A percentile compares a stretch with the other conserved stretches of the same genome.
Evolutionary conservation across 1,284 basidiomycete species (phyloP).

Genomic region (Tylopilus sp.): DNA sequence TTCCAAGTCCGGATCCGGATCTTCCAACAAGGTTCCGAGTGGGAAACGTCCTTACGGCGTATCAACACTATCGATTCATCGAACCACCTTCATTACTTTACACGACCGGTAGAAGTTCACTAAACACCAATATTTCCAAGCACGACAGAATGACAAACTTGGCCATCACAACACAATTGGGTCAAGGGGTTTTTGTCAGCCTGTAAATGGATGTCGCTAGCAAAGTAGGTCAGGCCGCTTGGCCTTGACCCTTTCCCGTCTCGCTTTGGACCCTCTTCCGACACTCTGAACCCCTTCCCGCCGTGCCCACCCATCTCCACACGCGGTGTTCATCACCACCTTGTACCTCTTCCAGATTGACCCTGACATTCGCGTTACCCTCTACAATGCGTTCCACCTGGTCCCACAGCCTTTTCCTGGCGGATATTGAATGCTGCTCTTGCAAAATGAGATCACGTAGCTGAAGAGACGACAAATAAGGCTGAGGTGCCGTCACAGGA

Average conservation of each 20-base stretch:
- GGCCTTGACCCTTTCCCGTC: conserved; percentile 31
- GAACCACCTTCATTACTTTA: conserved; percentile 27
- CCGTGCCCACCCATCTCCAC: conserved; percentile 77
- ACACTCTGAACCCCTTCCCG: conserved; percentile 37
- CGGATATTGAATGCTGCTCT: conserved; percentile 71
- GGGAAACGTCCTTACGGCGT: conserved; percentile 23
- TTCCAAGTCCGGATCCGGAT: conserved; percentile 35
- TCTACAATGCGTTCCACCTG: conserved; percentile 88
- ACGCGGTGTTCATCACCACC: conserved; percentile 88
- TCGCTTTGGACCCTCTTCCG: conserved; percentile 36
- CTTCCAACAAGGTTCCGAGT: conserved; percentile 36
- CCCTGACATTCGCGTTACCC: conserved; percentile 91
- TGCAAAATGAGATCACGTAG: conserved; percentile 88
- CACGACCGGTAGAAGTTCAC: conserved; percentile 27
- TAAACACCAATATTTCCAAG: conserved; percentile 23
- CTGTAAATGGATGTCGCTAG: conserved; percentile 12
- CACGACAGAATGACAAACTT: conserved; percentile 12
- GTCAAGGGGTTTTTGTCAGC: conserved; percentile 31
- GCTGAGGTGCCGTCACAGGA: conserved; percentile 72
- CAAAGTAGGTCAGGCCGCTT: conserved; percentile 25
- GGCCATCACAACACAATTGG: conserved; percentile 16
- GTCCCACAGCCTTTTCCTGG: conserved; percentile 78
- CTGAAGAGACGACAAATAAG: conserved; percentile 86
- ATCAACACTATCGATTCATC: conserved; percentile 18
- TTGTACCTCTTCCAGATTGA: conserved; percentile 82